phyloP scores from a whole-genome alignment of 176 grass and related monocot species.

The Cenchrus americanus region DNA sequence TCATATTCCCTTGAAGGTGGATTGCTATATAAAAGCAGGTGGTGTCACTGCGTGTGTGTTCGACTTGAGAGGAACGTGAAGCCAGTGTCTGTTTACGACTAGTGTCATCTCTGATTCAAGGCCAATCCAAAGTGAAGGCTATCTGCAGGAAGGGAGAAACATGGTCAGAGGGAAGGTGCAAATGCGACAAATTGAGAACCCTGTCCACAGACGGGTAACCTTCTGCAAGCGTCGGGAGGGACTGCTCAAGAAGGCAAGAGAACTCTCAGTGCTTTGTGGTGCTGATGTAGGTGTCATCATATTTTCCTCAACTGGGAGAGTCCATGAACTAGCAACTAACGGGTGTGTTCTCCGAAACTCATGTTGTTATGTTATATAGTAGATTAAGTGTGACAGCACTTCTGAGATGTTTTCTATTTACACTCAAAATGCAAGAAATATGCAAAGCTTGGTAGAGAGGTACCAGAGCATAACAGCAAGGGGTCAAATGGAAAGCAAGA shows the following conservation, averaged over 20 bases:
- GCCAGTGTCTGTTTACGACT: constrained; percentile 21
- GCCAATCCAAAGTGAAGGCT: constrained; percentile 41
- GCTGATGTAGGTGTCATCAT: constrained; percentile 58
- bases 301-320: constrained; percentile 53
- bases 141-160: constrained; percentile 33
- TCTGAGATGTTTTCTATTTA: constrained; percentile 38
- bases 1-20: constrained; percentile 43
- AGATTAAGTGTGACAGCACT: not conserved
- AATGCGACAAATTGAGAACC: constrained; percentile 54
- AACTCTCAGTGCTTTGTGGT: constrained; percentile 56
- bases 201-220: constrained; percentile 53
- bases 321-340: constrained; percentile 56
- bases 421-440: constrained; percentile 53
- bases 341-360: constrained; percentile 45
- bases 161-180: constrained; percentile 63
- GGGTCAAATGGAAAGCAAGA: constrained; percentile 40
- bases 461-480: constrained; percentile 35
- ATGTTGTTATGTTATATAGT: constrained; percentile 26
- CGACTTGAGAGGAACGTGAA: constrained; percentile 18
- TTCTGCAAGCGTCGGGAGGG: constrained; percentile 52
- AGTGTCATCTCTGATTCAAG: constrained; percentile 15
- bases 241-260: constrained; percentile 61
- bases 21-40: constrained; percentile 46
- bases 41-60: constrained; percentile 14
- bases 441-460: constrained; percentile 56